Percentiles rank a stretch among this genome's conserved stretches.
phyloP scores from a whole-genome alignment of 2,329 filamentous ascomycete genomes.

The Parascedosporium putredinis region DNA sequence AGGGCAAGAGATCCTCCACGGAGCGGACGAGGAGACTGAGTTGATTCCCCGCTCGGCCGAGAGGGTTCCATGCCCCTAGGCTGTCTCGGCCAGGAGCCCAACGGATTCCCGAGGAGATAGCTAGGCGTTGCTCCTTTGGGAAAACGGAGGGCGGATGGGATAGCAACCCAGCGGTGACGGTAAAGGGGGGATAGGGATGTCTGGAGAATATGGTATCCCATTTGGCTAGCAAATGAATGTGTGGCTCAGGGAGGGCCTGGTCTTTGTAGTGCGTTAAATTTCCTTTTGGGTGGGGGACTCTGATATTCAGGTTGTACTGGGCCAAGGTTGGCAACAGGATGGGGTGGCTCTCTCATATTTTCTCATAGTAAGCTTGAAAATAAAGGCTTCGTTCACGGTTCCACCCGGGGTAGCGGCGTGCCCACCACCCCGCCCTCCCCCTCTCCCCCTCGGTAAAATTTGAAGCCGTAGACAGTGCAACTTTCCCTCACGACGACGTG shows the following conservation, averaged over 20 bases:
- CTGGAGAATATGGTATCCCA: slow-evolving; percentile 3
- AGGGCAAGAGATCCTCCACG: background rate
- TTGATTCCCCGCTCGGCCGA: slow-evolving; percentile 6
- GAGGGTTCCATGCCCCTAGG: background rate
- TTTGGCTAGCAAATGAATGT: background rate
- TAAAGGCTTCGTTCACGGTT: too few relatives aligned
- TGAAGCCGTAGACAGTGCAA: too few relatives aligned
- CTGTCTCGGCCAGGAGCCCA: background rate
- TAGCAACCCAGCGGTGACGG: too few relatives aligned
- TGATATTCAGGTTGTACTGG: background rate
- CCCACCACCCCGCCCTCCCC: background rate
- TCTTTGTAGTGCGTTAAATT: background rate
- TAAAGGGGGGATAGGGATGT: background rate
- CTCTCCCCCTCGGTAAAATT: too few relatives aligned
- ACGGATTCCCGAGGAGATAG: background rate
- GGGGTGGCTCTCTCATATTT: slow-evolving; percentile 1
- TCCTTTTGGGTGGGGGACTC: background rate
- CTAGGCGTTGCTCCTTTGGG: slow-evolving; percentile 3
- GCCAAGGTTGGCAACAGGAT: background rate
- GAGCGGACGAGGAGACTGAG: background rate
- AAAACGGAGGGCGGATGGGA: too few relatives aligned
- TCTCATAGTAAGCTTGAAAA: slow-evolving; percentile 5
- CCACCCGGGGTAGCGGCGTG: background rate
- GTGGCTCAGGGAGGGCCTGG: background rate
- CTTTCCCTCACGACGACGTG: too few relatives aligned